Evolutionary conservation across 441 rosid species (phyloP).

Genomic region (Erodium chrysanthum): DNA sequence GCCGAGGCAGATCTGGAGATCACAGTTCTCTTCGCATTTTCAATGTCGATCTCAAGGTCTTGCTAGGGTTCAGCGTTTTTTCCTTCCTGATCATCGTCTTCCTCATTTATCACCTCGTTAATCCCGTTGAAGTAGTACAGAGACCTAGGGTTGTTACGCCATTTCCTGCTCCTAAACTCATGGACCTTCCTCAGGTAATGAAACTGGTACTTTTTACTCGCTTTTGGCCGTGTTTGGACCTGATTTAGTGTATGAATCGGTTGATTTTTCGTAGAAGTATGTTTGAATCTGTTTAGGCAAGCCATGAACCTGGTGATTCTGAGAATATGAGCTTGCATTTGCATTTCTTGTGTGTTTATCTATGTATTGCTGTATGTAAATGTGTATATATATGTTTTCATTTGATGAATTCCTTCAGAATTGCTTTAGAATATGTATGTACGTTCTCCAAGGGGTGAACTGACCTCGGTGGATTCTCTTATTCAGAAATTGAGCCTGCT

Average conservation of each 20-base stretch:
- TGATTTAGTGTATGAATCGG: background rate
- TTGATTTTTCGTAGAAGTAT: background rate
- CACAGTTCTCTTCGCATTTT: slow-evolving; percentile 41
- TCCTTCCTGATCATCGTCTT: slow-evolving; percentile 36
- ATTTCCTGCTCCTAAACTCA: slow-evolving; percentile 69
- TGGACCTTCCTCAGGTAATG: slow-evolving; percentile 65
- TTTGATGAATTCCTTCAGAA: background rate
- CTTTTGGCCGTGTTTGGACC: background rate
- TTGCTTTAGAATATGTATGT: background rate
- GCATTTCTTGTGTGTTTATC: background rate
- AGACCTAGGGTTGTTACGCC: slow-evolving; percentile 79
- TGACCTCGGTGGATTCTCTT: background rate
- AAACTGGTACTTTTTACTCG: background rate
- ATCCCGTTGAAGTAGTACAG: slow-evolving; percentile 24
- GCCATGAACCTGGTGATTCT: background rate
- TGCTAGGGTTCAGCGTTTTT: slow-evolving; percentile 34
- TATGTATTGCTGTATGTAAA: background rate
- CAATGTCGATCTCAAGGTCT: slow-evolving; percentile 36
- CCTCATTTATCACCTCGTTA: slow-evolving; percentile 35
- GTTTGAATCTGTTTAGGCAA: background rate
- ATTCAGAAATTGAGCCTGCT: background rate
- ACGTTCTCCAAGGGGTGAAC: background rate
- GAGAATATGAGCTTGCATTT: background rate
- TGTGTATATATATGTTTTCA: background rate
- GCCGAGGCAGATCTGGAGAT: slow-evolving; percentile 32